These are phyloP conservation scores for Rhodotorula babjevae DNA, from an alignment of 768 basidiomycete genomes.

Conservation along the genomic window DNA sequence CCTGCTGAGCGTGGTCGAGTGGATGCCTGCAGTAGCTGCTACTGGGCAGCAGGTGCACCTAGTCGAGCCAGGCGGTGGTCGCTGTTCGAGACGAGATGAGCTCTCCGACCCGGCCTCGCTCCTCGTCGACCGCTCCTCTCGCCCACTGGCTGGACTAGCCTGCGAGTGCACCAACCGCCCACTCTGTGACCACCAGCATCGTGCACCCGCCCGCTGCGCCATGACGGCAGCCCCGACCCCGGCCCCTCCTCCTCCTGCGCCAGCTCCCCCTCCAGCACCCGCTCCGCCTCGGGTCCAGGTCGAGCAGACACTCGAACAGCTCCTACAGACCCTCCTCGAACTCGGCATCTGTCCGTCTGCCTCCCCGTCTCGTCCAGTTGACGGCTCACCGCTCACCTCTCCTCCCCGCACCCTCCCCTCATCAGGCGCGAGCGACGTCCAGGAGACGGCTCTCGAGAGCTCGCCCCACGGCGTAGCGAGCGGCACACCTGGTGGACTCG, in stretches of 20 bases:
- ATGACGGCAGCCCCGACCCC: not conserved
- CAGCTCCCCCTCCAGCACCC: not conserved
- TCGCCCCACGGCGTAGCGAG: constrained; percentile 3
- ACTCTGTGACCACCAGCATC: too few relatives aligned
- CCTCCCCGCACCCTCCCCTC: not conserved
- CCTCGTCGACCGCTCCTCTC: too few relatives aligned
- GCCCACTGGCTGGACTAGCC: too few relatives aligned
- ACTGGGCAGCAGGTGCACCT: too few relatives aligned
- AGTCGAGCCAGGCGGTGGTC: too few relatives aligned
- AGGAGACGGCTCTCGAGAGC: constrained; percentile 25
- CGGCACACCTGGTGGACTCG: constrained; percentile 28
- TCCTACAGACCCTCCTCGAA: constrained; percentile 36
- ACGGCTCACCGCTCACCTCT: not conserved
- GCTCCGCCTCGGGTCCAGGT: constrained; percentile 15
- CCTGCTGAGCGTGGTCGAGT: too few relatives aligned
- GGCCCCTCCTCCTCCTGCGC: not conserved
- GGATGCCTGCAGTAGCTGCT: too few relatives aligned
- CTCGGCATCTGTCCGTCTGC: constrained; percentile 32
- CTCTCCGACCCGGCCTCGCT: too few relatives aligned
- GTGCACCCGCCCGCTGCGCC: too few relatives aligned
- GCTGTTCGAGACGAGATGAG: too few relatives aligned
- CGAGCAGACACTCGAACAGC: constrained; percentile 32
- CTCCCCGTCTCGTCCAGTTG: not conserved
- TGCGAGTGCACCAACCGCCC: too few relatives aligned
- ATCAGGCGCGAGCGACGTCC: constrained; percentile 34